A percentile compares a stretch with the other conserved stretches of the same genome.
These are phyloP conservation scores for Pseudocercospora cruenta DNA, from an alignment of 2,329 filamentous ascomycete genomes.

Conservation along the genomic window DNA sequence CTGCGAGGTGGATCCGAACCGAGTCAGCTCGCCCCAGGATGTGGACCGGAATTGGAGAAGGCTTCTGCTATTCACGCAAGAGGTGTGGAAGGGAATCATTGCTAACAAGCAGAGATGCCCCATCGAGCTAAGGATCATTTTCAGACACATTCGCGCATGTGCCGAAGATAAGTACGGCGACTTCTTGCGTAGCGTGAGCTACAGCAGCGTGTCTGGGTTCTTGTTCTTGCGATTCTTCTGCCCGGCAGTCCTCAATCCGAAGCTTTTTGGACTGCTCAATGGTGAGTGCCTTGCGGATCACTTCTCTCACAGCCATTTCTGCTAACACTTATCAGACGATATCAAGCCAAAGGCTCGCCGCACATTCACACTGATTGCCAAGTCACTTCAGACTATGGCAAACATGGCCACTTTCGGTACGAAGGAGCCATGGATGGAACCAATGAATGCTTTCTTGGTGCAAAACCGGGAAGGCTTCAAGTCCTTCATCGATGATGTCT, in stretches of 20 bases:
- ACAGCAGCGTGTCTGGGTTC: conserved; percentile 94
- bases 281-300: conserved; percentile 48
- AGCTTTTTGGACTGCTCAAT: conserved; percentile 83
- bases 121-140: conserved; percentile 77
- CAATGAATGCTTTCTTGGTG: conserved; percentile 87
- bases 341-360: conserved; percentile 81
- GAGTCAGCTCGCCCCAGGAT: conserved; percentile 68
- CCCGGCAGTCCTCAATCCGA: conserved; percentile 92
- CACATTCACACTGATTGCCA: conserved; percentile 88
- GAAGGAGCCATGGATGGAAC: conserved; percentile 98
- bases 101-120: conserved; percentile 76
- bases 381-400: conserved; percentile 85
- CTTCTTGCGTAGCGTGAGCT: conserved; percentile 84
- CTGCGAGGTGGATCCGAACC: conserved; percentile 92
- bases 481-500: conserved; percentile 83
- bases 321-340: conserved; percentile 63
- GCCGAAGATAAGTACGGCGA: conserved; percentile 94
- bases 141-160: conserved; percentile 88
- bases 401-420: conserved; percentile 91
- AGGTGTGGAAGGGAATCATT: conserved; percentile 83
- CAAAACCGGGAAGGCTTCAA: conserved; percentile 79
- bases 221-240: conserved; percentile 94
- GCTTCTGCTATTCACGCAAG: conserved; percentile 74
- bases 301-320: not conserved
- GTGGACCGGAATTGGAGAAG: conserved; percentile 81